Conservation (phyloP, 1,284 basidiomycete species). For the Singerocomus inundabilis region DNA sequence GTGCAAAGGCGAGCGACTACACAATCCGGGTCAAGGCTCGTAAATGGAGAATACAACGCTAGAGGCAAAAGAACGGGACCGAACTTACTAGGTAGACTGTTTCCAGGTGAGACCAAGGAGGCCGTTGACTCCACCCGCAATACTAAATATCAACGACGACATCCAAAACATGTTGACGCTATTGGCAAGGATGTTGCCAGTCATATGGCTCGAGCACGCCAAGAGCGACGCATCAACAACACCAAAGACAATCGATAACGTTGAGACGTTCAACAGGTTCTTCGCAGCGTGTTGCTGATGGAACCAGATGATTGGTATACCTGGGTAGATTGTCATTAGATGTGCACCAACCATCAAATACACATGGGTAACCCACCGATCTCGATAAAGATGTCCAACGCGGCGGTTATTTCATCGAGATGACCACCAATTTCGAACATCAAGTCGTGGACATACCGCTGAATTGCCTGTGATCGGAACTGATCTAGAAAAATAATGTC, state of each 20-base stretch:
- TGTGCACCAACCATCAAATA: neutral
- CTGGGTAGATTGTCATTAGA: slow-evolving; percentile 32
- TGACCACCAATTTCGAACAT: slow-evolving; percentile 51
- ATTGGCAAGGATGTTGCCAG: slow-evolving; percentile 25
- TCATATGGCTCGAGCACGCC: slow-evolving; percentile 42
- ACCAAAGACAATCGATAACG: slow-evolving; percentile 58
- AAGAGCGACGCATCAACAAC: slow-evolving; percentile 54
- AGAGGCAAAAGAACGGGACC: slow-evolving; percentile 13
- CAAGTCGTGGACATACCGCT: slow-evolving; percentile 55
- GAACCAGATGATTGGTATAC: slow-evolving; percentile 58
- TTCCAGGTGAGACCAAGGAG: slow-evolving; percentile 58
- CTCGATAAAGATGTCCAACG: slow-evolving; percentile 50
- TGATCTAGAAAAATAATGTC: slow-evolving; percentile 30
- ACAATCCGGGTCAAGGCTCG: neutral
- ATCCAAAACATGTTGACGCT: slow-evolving; percentile 61
- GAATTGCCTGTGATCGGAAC: slow-evolving; percentile 50
- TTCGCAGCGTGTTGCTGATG: slow-evolving; percentile 53
- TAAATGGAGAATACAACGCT: neutral
- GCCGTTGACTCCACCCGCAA: slow-evolving; percentile 58
- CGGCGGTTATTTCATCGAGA: slow-evolving; percentile 48
- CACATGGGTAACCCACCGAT: slow-evolving; percentile 39
- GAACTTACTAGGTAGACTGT: slow-evolving; percentile 53
- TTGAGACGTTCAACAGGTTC: slow-evolving; percentile 53
- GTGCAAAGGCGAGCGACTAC: slow-evolving; percentile 52
- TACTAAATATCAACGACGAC: slow-evolving; percentile 57